Evolutionary conservation across 139 green algal species (phyloP).

Genomic region (Chlorella sp.): DNA sequence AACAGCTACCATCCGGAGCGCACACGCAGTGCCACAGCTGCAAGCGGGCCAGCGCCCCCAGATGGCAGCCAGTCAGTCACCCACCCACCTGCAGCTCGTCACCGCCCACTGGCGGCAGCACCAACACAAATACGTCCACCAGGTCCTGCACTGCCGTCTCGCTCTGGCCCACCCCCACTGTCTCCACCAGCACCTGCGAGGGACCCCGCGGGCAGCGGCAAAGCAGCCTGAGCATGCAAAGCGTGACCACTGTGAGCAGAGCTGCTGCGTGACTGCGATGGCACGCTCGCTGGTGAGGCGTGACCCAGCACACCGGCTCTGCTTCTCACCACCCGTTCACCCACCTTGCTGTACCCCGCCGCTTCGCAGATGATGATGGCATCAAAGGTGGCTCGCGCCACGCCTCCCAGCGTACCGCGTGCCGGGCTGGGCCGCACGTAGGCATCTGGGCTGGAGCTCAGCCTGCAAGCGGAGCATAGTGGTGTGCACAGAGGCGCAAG

Average conservation of each 20-base stretch:
- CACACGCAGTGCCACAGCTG: too few species aligned
- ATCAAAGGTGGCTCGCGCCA: conserved; percentile 68
- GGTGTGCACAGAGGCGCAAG: too few species aligned
- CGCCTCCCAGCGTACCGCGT: conserved; percentile 63
- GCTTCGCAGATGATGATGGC: conserved; percentile 68
- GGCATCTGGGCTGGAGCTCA: conserved; percentile 48
- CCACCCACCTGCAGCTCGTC: conserved; percentile 25
- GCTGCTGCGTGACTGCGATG: too few species aligned
- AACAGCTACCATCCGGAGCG: too few species aligned
- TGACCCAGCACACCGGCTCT: too few species aligned
- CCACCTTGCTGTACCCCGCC: conserved; percentile 47
- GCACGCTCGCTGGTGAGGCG: too few species aligned
- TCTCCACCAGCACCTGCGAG: conserved; percentile 58
- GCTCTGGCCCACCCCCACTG: conserved; percentile 74
- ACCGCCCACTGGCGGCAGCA: conserved; percentile 62
- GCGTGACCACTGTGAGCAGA: too few species aligned
- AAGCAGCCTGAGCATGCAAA: neutral
- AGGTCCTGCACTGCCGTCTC: conserved; percentile 69
- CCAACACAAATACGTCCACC: conserved; percentile 68
- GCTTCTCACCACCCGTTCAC: conserved; percentile 37
- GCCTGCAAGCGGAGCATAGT: neutral
- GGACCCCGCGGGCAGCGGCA: neutral
- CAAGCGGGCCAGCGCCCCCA: too few species aligned
- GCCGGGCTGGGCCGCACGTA: conserved; percentile 71
- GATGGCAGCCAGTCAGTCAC: too few species aligned